phyloP scores from a whole-genome alignment of 2,329 filamentous ascomycete species.

The Aspergillus ruber region DNA sequence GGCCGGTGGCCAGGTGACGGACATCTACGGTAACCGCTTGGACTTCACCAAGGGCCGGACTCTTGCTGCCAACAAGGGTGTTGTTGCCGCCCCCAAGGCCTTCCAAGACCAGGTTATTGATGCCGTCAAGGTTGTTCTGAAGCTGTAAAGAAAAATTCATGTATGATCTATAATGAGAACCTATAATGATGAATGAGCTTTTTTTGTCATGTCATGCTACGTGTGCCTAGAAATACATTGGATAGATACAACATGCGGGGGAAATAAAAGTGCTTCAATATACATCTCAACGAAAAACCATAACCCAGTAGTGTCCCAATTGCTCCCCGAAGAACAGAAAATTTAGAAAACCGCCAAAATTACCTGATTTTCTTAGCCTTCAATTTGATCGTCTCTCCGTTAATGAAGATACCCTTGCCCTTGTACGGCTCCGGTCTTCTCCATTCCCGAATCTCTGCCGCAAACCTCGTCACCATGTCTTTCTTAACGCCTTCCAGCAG shows the following conservation, averaged over 20 bases:
- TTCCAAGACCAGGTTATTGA: slow-evolving; percentile 71
- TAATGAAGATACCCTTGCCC: slow-evolving; percentile 98
- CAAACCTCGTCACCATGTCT: slow-evolving; percentile 82
- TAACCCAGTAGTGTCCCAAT: background rate
- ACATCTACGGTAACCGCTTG: slow-evolving; percentile 74
- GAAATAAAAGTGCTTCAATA: slow-evolving; percentile 3
- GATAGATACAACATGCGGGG: slow-evolving; percentile 25
- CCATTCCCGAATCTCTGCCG: slow-evolving; percentile 81
- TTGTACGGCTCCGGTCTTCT: slow-evolving; percentile 94
- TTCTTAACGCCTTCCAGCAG: slow-evolving; percentile 83
- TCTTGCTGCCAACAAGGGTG: slow-evolving; percentile 82
- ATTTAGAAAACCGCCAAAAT: slow-evolving; percentile 16
- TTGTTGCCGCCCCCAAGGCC: slow-evolving; percentile 75
- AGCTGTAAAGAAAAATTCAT: slow-evolving; percentile 31
- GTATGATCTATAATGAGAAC: slow-evolving; percentile 8
- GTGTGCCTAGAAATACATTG: slow-evolving; percentile 30
- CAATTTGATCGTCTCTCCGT: slow-evolving; percentile 93
- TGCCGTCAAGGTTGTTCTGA: slow-evolving; percentile 74
- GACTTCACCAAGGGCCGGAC: slow-evolving; percentile 86
- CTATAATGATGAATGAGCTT: background rate
- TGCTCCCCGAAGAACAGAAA: slow-evolving; percentile 5
- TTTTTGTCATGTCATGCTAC: slow-evolving; percentile 18
- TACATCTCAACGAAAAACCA: slow-evolving; percentile 1
- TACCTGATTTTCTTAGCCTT: slow-evolving; percentile 98
- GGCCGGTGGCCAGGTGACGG: slow-evolving; percentile 85